Evolutionary conservation across 306 rosid species (phyloP).

Genomic region (Vigna angularis): DNA sequence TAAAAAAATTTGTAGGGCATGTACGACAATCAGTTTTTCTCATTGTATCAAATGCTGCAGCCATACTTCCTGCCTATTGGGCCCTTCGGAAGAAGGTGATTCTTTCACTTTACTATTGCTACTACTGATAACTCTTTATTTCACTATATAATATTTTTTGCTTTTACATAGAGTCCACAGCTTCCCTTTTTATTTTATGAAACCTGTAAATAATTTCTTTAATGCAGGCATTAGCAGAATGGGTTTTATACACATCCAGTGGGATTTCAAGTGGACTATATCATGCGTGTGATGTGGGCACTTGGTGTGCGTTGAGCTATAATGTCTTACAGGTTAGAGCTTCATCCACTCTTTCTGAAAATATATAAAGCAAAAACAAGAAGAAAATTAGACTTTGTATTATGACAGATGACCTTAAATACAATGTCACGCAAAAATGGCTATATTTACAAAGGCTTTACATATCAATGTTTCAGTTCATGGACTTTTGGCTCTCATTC

Average conservation of each 20-base stretch:
- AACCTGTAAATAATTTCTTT: slow-evolving; percentile 33
- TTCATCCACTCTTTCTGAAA: slow-evolving; percentile 5
- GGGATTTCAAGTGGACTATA: slow-evolving; percentile 85
- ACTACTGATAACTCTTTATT: background rate
- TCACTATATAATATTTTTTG: slow-evolving; percentile 1
- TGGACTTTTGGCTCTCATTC: slow-evolving; percentile 97
- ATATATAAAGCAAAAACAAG: background rate
- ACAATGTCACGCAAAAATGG: background rate
- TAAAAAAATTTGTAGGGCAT: slow-evolving; percentile 61
- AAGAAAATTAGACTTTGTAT: background rate
- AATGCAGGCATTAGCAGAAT: slow-evolving; percentile 85
- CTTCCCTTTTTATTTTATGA: background rate
- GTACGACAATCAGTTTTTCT: slow-evolving; percentile 76
- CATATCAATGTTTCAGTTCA: slow-evolving; percentile 64
- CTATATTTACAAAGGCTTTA: slow-evolving; percentile 2
- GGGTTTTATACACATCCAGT: slow-evolving; percentile 80
- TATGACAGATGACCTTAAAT: background rate
- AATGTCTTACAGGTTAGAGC: slow-evolving; percentile 72
- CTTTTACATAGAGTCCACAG: background rate
- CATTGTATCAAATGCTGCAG: slow-evolving; percentile 77
- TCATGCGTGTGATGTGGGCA: slow-evolving; percentile 93
- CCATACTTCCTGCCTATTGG: slow-evolving; percentile 85
- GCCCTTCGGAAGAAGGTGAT: slow-evolving; percentile 80
- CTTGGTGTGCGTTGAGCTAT: slow-evolving; percentile 79
- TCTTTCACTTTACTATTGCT: slow-evolving; percentile 22